These are phyloP conservation scores for Tolypocladium ovalisporum DNA, from an alignment of 2,329 filamentous ascomycete species.

Conservation along the genomic window DNA sequence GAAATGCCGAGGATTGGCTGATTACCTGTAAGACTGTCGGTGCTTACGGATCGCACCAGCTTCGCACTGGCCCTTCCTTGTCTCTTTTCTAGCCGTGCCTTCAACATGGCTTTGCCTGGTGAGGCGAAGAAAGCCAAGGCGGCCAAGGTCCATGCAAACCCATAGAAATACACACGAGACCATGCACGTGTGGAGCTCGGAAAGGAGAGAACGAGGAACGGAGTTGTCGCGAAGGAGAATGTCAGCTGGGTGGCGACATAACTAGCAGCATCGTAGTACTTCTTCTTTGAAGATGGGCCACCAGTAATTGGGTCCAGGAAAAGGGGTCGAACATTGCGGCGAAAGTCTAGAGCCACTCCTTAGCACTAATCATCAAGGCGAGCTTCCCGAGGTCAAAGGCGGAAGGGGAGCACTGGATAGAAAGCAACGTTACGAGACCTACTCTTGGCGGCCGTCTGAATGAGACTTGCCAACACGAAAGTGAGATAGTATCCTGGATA, in stretches of 20 bases:
- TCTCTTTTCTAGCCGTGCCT: slow-evolving; percentile 47
- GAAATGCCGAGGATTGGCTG: slow-evolving; percentile 69
- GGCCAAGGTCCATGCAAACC: slow-evolving; percentile 52
- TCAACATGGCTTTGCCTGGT: slow-evolving; percentile 55
- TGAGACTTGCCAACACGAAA: slow-evolving; percentile 80
- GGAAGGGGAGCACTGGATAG: too few relatives aligned
- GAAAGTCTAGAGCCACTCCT: slow-evolving; percentile 52
- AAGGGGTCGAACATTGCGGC: slow-evolving; percentile 82
- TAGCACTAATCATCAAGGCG: not conserved
- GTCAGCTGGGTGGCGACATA: slow-evolving; percentile 68
- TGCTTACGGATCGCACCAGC: slow-evolving; percentile 39
- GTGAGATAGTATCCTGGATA: slow-evolving; percentile 92
- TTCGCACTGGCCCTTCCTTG: slow-evolving; percentile 33
- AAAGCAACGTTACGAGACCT: slow-evolving; percentile 25
- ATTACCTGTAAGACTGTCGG: slow-evolving; percentile 42
- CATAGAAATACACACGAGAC: slow-evolving; percentile 84
- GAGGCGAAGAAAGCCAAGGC: slow-evolving; percentile 70
- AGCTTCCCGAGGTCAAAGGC: not conserved
- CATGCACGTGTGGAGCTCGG: slow-evolving; percentile 63
- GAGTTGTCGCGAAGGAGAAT: slow-evolving; percentile 72
- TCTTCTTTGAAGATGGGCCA: slow-evolving; percentile 59
- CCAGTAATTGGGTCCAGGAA: slow-evolving; percentile 73
- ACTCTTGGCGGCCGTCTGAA: slow-evolving; percentile 94
- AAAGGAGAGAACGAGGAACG: slow-evolving; percentile 76
- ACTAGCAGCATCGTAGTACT: slow-evolving; percentile 74